Evolutionary conservation across 208 protist species (phyloP).

Genomic region (Naegleria lovaniensis): DNA sequence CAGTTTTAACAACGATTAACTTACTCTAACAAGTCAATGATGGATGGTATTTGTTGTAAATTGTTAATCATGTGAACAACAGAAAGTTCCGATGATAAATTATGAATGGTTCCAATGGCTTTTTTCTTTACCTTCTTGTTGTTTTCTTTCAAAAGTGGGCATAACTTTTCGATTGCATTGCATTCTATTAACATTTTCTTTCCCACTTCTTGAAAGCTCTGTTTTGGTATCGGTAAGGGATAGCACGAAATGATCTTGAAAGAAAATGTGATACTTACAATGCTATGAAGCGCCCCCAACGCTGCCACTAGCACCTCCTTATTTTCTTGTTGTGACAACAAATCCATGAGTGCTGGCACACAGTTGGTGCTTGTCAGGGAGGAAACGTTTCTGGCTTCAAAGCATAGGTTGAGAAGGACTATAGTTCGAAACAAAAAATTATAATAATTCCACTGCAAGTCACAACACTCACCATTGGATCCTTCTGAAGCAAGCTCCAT

Average conservation of each 20-base stretch:
- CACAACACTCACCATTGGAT: not conserved
- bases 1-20: not conserved
- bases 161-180: not conserved
- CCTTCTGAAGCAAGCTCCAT: not conserved
- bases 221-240: not conserved
- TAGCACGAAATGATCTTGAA: too few species aligned
- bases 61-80: not conserved
- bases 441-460: too few species aligned
- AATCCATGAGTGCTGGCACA: not conserved
- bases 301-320: not conserved
- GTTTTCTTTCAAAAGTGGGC: not conserved
- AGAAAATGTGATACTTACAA: not conserved
- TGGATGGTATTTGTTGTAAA: not conserved
- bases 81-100: not conserved
- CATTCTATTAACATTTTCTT: not conserved
- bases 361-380: not conserved
- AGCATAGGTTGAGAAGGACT: slow-evolving; percentile 3
- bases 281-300: not conserved
- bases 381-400: not conserved
- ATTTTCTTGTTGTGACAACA: not conserved
- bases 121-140: not conserved
- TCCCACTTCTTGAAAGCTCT: not conserved
- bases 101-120: not conserved
- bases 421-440: too few species aligned
- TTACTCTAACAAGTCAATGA: not conserved